Evolutionary conservation across 164 flowering plant species (phyloP), one percentile per base, ranked within the genome.

Genomic region (Platanus orientalis): DNA sequence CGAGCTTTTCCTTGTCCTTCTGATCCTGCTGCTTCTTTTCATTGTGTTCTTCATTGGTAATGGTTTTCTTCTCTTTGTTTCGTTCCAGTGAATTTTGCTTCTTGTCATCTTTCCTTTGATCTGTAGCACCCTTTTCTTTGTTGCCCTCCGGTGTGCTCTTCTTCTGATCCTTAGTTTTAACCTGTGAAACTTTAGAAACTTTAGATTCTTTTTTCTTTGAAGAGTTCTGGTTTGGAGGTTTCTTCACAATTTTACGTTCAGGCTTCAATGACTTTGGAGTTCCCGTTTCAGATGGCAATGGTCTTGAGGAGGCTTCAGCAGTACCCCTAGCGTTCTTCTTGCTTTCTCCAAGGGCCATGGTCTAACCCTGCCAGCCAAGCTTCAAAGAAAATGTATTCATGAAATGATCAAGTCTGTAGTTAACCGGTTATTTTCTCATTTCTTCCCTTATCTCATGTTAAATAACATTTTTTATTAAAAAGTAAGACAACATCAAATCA

Each of bases 1-100:
- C 92, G 54, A 82, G 75, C 20, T 73, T 77, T 34, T 76, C 79
- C 52, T 72, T 74, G 58, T 40, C 50, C 48, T 64, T 72, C 17
- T 71, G 71, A 62, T 66, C 60, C n/a, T 16, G 28, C 19, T 28
- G 61, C 45, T 6, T 65, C 36, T 70, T 70, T 25, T 61, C 76
- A 54, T 47, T 71, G 17, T 61, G 34, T 26, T 52, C 58, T 23
- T 39, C 52, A 52, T 61, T 44, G 2, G n/a, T 17, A n/a, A 19
- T 36, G 42, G 12, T 5, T 44, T 20, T 34, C 57, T 64, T 59
- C 57, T 14, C 56, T 49, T 65, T 60, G 53, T 42, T 54, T 49
- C 68, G 17, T 48, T 58, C 57, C n/a, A 3, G 21, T 21, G 61
- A 36, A 32, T 24, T 65, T 50, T 6, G 25, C 44, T 62, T 51